Conservation (phyloP, 2,329 filamentous ascomycete genomes). For the Scortechinia acanthostroma region DNA sequence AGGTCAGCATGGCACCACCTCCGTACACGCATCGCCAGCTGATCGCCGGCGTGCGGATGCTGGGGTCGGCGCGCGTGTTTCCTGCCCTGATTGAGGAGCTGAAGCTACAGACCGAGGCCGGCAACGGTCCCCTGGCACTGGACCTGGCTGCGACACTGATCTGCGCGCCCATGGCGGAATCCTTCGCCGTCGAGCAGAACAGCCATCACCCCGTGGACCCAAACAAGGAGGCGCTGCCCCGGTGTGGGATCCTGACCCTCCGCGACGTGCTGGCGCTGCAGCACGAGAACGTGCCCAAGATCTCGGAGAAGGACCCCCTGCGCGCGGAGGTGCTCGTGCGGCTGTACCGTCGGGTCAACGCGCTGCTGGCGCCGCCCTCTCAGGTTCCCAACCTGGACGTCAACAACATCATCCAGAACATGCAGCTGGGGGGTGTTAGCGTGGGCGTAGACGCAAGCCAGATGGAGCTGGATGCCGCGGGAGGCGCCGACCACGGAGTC, state of each 20-base stretch:
- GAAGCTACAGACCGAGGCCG: slow-evolving; percentile 26
- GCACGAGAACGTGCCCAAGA: slow-evolving; percentile 24
- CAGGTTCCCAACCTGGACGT: slow-evolving; percentile 28
- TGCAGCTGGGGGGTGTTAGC: too few relatives aligned
- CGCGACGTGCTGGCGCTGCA: slow-evolving; percentile 25
- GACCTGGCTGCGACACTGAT: slow-evolving; percentile 31
- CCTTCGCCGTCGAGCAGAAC: slow-evolving; percentile 24
- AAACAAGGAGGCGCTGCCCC: slow-evolving; percentile 10
- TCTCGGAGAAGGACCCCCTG: slow-evolving; percentile 30
- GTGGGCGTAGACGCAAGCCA: slow-evolving; percentile 18
- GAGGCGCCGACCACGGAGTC: slow-evolving; percentile 10
- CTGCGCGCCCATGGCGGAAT: slow-evolving; percentile 26
- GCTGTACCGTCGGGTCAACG: slow-evolving; percentile 30
- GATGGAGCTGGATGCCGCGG: slow-evolving; percentile 18
- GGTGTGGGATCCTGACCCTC: slow-evolving; percentile 24
- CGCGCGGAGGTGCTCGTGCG: slow-evolving; percentile 32
- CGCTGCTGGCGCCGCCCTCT: slow-evolving; percentile 18
- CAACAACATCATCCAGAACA: slow-evolving; percentile 29
- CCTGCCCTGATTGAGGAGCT: slow-evolving; percentile 27
- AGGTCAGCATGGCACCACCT: slow-evolving; percentile 40
- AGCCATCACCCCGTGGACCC: neutral
- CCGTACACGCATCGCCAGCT: slow-evolving; percentile 47
- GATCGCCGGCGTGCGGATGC: slow-evolving; percentile 17
- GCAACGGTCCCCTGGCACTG: slow-evolving; percentile 27
- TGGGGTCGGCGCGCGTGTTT: slow-evolving; percentile 26